Conservation (phyloP, 1,284 basidiomycete genomes). For the Veloboletus limbatus region DNA sequence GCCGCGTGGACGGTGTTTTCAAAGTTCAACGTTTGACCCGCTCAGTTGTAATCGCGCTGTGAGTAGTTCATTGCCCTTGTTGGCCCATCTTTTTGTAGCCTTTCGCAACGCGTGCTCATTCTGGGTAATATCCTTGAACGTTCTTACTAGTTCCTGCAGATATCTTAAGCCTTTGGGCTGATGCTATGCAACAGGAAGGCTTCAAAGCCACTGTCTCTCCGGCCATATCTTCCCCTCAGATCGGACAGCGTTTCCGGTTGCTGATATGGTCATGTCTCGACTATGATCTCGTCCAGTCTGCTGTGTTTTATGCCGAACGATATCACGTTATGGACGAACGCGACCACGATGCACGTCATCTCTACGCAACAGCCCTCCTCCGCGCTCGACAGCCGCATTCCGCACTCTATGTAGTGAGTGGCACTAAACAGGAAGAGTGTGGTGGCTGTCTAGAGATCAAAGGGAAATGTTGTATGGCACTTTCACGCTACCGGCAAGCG, state of each 20-base stretch:
- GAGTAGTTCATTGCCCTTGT: slow-evolving; percentile 14
- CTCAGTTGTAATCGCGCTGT: slow-evolving; percentile 13
- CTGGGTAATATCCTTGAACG: slow-evolving; percentile 10
- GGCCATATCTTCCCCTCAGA: slow-evolving; percentile 46
- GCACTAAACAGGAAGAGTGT: slow-evolving; percentile 57
- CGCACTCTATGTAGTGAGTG: slow-evolving; percentile 68
- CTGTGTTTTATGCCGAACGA: slow-evolving; percentile 79
- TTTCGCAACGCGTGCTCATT: slow-evolving; percentile 14
- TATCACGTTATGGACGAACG: slow-evolving; percentile 64
- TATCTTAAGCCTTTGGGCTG: slow-evolving; percentile 28
- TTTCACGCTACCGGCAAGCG: slow-evolving; percentile 72
- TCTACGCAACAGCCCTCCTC: slow-evolving; percentile 78
- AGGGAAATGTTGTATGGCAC: slow-evolving; percentile 68
- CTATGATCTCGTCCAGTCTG: slow-evolving; percentile 68
- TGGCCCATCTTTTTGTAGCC: slow-evolving; percentile 7
- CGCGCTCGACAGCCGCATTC: slow-evolving; percentile 74
- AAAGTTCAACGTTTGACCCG: slow-evolving; percentile 19
- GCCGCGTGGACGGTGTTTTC: slow-evolving; percentile 23
- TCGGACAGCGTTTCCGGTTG: slow-evolving; percentile 63
- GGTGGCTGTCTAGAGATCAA: slow-evolving; percentile 77
- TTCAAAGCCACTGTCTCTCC: slow-evolving; percentile 34
- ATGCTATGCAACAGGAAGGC: slow-evolving; percentile 48
- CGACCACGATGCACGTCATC: slow-evolving; percentile 81
- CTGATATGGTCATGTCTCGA: slow-evolving; percentile 79
- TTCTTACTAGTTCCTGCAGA: slow-evolving; percentile 18